Conservation (phyloP, 2,329 filamentous ascomycete genomes). For the Chaetomium sp. region DNA sequence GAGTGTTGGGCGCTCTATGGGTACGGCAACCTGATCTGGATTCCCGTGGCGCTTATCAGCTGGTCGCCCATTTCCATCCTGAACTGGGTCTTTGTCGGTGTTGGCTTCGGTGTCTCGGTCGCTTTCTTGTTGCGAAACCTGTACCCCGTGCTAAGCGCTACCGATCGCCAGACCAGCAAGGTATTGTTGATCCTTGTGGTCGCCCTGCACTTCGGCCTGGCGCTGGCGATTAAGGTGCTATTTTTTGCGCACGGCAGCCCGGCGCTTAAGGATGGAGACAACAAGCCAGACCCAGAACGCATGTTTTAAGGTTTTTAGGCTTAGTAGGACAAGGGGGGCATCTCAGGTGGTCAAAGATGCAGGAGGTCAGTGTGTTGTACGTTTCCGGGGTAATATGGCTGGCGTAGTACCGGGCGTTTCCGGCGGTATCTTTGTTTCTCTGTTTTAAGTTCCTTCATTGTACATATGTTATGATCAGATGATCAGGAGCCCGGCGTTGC, state of each 20-base stretch:
- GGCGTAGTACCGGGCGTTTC: too few species aligned
- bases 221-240: constrained; percentile 89
- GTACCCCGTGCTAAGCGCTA: constrained; percentile 86
- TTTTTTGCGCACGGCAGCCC: constrained; percentile 85
- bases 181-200: constrained; percentile 78
- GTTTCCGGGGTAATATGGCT: background rate
- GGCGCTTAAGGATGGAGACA: constrained; percentile 14
- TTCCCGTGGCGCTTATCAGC: constrained; percentile 83
- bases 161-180: constrained; percentile 87
- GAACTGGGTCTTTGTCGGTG: constrained; percentile 88
- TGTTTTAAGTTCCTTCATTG: too few species aligned
- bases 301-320: constrained; percentile 2
- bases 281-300: constrained; percentile 1
- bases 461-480: too few species aligned
- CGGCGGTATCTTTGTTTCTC: too few species aligned
- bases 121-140: constrained; percentile 79
- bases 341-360: background rate
- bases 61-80: constrained; percentile 81
- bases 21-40: constrained; percentile 96
- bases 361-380: background rate
- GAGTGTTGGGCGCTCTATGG: constrained; percentile 96
- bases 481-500: too few species aligned
- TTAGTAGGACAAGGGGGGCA: background rate
- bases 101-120: constrained; percentile 78
- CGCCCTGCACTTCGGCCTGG: constrained; percentile 77